Percentiles rank a stretch among this genome's conserved stretches.
Evolutionary conservation across 192 early-diverging fungal genomes (phyloP).

Genomic region (Lunasporangiospora selenospora): DNA sequence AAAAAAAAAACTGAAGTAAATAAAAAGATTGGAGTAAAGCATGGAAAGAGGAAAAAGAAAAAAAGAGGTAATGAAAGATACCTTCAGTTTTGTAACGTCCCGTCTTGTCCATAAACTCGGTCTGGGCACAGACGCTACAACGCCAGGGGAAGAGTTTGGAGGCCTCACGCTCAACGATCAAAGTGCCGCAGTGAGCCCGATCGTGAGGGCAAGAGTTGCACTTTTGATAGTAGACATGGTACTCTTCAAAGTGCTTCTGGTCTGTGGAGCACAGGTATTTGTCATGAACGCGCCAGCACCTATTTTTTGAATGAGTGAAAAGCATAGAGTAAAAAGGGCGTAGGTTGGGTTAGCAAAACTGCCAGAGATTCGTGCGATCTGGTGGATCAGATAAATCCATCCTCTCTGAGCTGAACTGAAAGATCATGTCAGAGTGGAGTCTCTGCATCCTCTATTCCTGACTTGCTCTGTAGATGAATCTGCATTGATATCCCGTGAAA

Average conservation of each 20-base stretch:
- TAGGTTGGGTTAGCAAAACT: too few relatives aligned
- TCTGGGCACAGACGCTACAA: constrained; percentile 44
- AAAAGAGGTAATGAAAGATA: background rate
- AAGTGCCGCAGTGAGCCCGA: constrained; percentile 42
- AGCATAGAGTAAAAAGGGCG: too few relatives aligned
- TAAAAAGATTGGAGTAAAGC: background rate
- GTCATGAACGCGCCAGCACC: constrained; percentile 49
- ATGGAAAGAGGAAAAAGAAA: too few relatives aligned
- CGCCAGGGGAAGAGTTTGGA: constrained; percentile 46
- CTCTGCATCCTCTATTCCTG: too few relatives aligned
- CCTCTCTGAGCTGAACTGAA: too few relatives aligned
- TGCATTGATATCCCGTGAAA: too few relatives aligned
- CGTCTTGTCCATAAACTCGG: constrained; percentile 41
- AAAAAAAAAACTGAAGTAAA: background rate
- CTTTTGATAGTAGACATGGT: constrained; percentile 47
- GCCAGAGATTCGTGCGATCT: too few relatives aligned
- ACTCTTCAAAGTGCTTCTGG: constrained; percentile 44
- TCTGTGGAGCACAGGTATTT: constrained; percentile 43
- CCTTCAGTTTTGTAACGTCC: constrained; percentile 47
- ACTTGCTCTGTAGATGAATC: too few relatives aligned
- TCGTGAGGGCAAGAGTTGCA: constrained; percentile 49
- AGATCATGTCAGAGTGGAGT: too few relatives aligned
- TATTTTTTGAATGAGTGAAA: too few relatives aligned
- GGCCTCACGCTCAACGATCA: constrained; percentile 42
- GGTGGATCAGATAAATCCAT: too few relatives aligned